Evolutionary conservation across 495 filamentous ascomycete species (phyloP), one percentile per base, ranked within the genome.

Genomic region (Melanomma pulvis-pyrius): DNA sequence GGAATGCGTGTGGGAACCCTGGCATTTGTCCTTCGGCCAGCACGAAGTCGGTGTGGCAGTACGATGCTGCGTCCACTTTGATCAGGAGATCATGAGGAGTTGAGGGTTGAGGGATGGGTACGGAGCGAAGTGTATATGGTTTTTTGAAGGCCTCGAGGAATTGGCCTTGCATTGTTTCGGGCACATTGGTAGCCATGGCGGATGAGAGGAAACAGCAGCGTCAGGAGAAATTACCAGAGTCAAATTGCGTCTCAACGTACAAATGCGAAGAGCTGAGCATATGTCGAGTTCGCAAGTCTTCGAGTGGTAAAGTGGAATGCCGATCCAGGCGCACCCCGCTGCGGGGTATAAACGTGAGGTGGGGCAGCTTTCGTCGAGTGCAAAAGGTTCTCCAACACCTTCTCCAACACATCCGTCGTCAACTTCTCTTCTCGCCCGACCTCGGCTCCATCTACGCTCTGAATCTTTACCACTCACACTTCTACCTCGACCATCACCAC

Each of bases 41-140:
- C 13, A 79, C 76, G 29, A 58, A 66, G 59, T 79, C 76, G 13
- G 76, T 77, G 69, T 79, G 76, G 64, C 76, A 79, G 67, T 79
- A 79, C 12, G 75, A 77, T 4, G 76, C 76, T 2, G 75, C 76
- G 41, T 72, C 69, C 8, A 79, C 76, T 57, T 73, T 73, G 67
- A 79, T 69, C 1, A 79, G 70, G 12, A 79, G 48, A 48, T 77
- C 76, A 46, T 75, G 46, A n/a, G 75, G 71, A 0, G 53, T 50
- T 13, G 67, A 36, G 21, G 71, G 65, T 9, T 59, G 44, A 9
- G 76, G 76, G 19, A 74, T 29, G 0, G 71, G 71, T 21, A 74
- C 54, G 12, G 72, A 47, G 30, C 58, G 57, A n/a, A 77, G 69
- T 21, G 12, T n/a, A 66, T 77, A 78, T 11, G 73, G 70, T 0